phyloP scores from a whole-genome alignment of 192 early-diverging fungal species.

The Fimicolochytrium jonesii region DNA sequence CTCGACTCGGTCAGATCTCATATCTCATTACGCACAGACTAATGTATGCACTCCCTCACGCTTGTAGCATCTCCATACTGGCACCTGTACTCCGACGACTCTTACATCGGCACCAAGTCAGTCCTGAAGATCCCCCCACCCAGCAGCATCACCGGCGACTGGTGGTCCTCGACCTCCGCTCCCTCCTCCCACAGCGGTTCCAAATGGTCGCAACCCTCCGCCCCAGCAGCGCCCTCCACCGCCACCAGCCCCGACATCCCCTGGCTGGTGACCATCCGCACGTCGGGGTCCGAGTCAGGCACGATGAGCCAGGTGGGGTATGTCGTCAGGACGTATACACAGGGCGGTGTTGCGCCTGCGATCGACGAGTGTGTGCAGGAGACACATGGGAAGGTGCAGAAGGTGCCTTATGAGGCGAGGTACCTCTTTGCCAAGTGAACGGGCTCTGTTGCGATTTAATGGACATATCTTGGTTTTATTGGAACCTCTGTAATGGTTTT shows the following conservation, averaged over 20 bases:
- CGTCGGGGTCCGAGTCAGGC: not conserved
- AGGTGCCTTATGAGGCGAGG: not conserved
- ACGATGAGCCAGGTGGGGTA: not conserved
- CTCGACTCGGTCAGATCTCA: no score
- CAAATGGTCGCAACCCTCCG: no score
- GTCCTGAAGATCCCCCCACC: slow-evolving; percentile 12
- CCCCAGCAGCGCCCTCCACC: not conserved
- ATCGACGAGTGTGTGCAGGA: not conserved
- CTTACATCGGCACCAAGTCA: not conserved
- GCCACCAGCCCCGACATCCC: slow-evolving; percentile 5
- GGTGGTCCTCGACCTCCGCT: no score
- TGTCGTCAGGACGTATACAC: slow-evolving; percentile 10
- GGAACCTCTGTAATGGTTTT: not conserved
- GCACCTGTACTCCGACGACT: not conserved
- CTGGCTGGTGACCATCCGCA: slow-evolving; percentile 1
- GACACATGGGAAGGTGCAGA: not conserved
- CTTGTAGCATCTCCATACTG: slow-evolving; percentile 19
- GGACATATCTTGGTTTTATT: no score
- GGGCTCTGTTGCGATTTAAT: no score
- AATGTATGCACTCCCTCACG: not conserved
- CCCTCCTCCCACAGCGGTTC: no score
- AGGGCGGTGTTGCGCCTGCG: slow-evolving; percentile 10
- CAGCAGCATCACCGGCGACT: not conserved
- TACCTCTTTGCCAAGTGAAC: slow-evolving; percentile 19
- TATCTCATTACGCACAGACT: no score